Evolutionary conservation across 306 rosid species (phyloP), one percentile per base, ranked within the genome.

Genomic region (Trifolium pratense): DNA sequence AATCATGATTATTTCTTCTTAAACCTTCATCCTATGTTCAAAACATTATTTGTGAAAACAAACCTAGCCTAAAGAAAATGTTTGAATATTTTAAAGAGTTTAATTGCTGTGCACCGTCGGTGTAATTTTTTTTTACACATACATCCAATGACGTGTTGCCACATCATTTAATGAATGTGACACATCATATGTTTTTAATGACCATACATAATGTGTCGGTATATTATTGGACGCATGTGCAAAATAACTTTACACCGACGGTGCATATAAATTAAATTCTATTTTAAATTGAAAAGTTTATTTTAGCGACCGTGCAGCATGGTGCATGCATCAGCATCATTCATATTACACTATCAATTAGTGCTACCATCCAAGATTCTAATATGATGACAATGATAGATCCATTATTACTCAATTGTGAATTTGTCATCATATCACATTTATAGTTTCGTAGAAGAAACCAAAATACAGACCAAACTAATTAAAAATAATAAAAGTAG

Each of bases 331-430:
- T 68, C 75, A 20, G 18, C 52, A 78, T 73, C 40, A 46, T 14
- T 52, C 43, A 4, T 17, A 46, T 70, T 17, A 63, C n/a, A 52
- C 34, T 37, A 34, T 64, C 42, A 70, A 13, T 26, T 13, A 18
- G 17, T 36, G 75, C 62, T 49, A 59, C 58, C 57, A 29, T 66
- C 81, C 40, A n/a, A 63, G 32, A 56, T 32, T 73, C 56, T 40
- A 70, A 78, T 59, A 71, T 20, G 57, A 37, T 32, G 80, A 78
- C 59, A 46, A 23, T 12, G 71, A 75, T 49, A 66, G 73, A 55
- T 39, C 77, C 23, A 64, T 60, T 26, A 52, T 51, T 56, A 25
- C 68, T 15, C 66, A 45, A 43, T 11, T 36, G 21, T 36, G 20
- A 73, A 45, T 16, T 31, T 64, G 18, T 62, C 78, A 7, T 5